Evolutionary conservation across 208 protist genomes (phyloP).

Genomic region (Leishmania braziliensis): DNA sequence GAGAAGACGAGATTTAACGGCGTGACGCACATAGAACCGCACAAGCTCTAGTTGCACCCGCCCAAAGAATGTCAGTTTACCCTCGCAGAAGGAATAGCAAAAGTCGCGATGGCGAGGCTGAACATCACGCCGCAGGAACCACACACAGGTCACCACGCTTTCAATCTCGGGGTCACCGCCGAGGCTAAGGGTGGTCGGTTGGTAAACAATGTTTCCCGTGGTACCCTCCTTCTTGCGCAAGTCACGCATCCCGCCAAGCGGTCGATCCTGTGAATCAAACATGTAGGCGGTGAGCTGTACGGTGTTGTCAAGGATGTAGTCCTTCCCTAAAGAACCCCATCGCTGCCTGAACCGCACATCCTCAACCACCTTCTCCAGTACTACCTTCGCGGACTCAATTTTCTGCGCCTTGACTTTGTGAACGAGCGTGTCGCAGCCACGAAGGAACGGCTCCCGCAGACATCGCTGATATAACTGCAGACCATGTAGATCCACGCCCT

Average conservation of each 20-base stretch:
- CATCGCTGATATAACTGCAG: constrained; percentile 21
- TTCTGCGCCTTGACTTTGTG: constrained; percentile 28
- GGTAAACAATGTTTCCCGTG: constrained; percentile 11
- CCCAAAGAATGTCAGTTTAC: constrained; percentile 20
- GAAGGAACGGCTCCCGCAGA: constrained; percentile 19
- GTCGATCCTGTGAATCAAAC: constrained; percentile 27
- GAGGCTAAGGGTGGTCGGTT: constrained; percentile 22
- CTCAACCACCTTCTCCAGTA: constrained; percentile 25
- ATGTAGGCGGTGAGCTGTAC: constrained; percentile 27
- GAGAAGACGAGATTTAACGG: constrained; percentile 25
- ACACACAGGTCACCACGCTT: constrained; percentile 21
- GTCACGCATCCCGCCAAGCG: constrained; percentile 9
- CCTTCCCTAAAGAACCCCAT: constrained; percentile 28
- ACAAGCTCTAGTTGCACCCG: constrained; percentile 19
- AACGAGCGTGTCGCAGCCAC: constrained; percentile 38
- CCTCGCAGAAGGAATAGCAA: constrained; percentile 53
- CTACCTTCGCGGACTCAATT: constrained; percentile 19
- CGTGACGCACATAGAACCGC: constrained; percentile 30
- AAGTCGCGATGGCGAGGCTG: constrained; percentile 33
- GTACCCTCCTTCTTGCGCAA: constrained; percentile 14
- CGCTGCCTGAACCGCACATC: constrained; percentile 15
- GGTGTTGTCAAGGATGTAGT: constrained; percentile 17
- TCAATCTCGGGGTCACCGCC: constrained; percentile 24
- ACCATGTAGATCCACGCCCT: constrained; percentile 13
- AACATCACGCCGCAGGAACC: constrained; percentile 38